Percentiles rank a stretch among this genome's conserved stretches.
phyloP scores from a whole-genome alignment of 139 green algal species.

The Desmodesmus armatus region DNA sequence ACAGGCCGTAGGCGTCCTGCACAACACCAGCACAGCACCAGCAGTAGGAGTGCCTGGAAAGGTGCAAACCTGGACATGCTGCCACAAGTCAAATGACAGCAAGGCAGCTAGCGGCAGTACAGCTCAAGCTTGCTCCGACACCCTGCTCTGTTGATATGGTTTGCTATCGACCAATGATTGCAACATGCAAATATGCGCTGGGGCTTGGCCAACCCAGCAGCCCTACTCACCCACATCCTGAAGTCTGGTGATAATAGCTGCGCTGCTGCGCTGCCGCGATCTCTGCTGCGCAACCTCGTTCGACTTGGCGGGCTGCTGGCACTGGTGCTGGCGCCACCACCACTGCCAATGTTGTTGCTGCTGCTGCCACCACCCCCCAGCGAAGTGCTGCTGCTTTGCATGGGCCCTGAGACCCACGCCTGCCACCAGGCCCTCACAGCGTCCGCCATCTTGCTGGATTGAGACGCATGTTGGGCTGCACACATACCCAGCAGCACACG shows the following conservation, averaged over 20 bases:
- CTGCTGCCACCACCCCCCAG: background rate
- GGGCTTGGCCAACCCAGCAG: too few species aligned
- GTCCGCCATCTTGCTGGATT: background rate
- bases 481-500: background rate
- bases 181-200: too few species aligned
- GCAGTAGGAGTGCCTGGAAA: too few species aligned
- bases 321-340: background rate
- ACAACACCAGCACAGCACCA: background rate
- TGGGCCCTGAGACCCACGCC: background rate
- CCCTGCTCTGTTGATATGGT: too few species aligned
- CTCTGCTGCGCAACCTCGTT: background rate
- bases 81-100: too few species aligned
- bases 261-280: background rate
- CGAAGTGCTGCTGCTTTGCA: background rate
- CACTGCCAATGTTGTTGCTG: slow-evolving; percentile 1
- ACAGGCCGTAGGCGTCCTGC: slow-evolving; percentile 44
- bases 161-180: too few species aligned
- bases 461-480: slow-evolving; percentile 2
- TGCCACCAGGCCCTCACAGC: slow-evolving; percentile 15
- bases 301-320: background rate
- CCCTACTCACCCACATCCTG: slow-evolving; percentile 1
- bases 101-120: too few species aligned
- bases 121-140: too few species aligned
- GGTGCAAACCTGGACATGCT: too few species aligned
- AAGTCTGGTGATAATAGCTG: background rate